Evolutionary conservation across 768 basidiomycete species (phyloP), one percentile per base, ranked within the genome.

Genomic region (Podaxis sp.): DNA sequence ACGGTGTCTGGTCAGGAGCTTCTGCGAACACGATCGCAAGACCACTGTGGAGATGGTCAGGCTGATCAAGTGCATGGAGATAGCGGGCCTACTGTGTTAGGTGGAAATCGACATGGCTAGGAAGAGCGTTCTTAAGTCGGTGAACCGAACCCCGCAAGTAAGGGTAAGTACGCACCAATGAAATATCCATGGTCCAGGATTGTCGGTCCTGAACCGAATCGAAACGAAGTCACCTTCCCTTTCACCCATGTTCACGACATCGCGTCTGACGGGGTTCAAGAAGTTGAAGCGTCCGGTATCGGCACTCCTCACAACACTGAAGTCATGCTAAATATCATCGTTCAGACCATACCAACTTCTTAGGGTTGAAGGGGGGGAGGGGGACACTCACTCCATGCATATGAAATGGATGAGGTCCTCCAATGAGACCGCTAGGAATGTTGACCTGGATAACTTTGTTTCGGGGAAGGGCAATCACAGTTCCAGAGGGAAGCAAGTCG

Each of bases 161-260:
- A 4, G 52, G 14, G 44, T 13, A 1, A 46, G 55, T 63, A 60
- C 59, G 13, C 46, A 65, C 75, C 75, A 79, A 50, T 80, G 80
- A 58, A 82, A 67, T 61, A 82, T 73, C 80, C 84, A 87, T 6
- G 83, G 82, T 3, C 88, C 89, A 1, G 87, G 71, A 70, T 90
- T 90, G 66, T 91, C 82, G 0, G 88, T 87, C 28, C 70, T 71
- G 73, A 88, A 90, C 4, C 88, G 81, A 46, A 91, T 74, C 0
- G 82, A 82, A 23, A 81, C 79, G 21, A 76, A 76, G 59, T 80
- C 80, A 0, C 67, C 69, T 18, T 61, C 65, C 5, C 0, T 53
- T 32, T 62, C 42, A 6, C 77, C 76, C 6, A 81, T 77, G 57
- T 69, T 74, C 38, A 86, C 79, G 1, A 84, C 83, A 67, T 89